These are phyloP conservation scores for Penicillium nordicum DNA, from an alignment of 2,329 filamentous ascomycete genomes.

Conservation along the genomic window DNA sequence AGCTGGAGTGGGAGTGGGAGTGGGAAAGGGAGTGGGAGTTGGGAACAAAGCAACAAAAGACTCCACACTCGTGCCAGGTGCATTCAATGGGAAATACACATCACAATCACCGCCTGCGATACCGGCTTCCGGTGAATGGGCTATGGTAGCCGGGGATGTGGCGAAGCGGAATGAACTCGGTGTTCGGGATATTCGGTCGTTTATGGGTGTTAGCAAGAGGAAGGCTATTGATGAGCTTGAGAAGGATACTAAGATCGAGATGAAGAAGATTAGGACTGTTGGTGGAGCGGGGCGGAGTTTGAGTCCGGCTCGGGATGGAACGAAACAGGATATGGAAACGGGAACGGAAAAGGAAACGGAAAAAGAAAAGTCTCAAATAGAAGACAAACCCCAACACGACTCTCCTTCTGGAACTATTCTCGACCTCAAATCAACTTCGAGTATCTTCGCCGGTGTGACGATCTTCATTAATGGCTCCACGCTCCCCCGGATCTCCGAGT, in stretches of 20 bases:
- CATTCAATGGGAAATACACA: constrained; percentile 16
- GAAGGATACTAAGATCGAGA: constrained; percentile 12
- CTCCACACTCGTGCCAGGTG: not conserved
- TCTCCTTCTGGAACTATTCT: not conserved
- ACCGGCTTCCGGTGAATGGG: constrained; percentile 48
- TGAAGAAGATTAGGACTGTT: constrained; percentile 1
- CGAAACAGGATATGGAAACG: constrained; percentile 12
- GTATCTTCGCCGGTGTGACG: constrained; percentile 67
- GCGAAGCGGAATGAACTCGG: constrained; percentile 26
- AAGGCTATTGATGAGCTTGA: constrained; percentile 34
- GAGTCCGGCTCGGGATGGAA: not conserved
- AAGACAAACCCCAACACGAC: not conserved
- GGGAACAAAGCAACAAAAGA: not conserved
- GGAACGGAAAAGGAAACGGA: not conserved
- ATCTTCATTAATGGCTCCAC: constrained; percentile 90
- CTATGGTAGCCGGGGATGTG: constrained; percentile 39
- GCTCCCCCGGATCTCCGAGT: constrained; percentile 75
- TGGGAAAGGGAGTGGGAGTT: not conserved
- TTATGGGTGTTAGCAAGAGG: constrained; percentile 48
- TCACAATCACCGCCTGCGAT: not conserved
- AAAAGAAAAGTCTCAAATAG: not conserved
- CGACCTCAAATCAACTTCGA: constrained; percentile 26
- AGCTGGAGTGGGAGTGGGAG: not conserved
- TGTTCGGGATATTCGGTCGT: constrained; percentile 44
- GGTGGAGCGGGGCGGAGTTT: not conserved